phyloP scores from a whole-genome alignment of 2,329 filamentous ascomycete species.

The Balansia obtecta region DNA sequence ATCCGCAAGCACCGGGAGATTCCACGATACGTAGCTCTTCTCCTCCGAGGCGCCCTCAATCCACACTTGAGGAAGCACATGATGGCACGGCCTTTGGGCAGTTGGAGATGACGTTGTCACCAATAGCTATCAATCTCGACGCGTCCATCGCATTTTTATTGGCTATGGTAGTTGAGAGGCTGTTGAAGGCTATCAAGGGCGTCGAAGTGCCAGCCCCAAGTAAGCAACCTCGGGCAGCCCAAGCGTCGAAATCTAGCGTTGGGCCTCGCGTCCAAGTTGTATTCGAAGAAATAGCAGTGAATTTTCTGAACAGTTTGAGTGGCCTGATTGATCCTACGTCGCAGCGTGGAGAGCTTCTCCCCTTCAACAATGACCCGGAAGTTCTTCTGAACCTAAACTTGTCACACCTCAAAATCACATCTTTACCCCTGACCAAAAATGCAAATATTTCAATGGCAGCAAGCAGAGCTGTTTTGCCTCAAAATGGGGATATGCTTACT shows the following conservation, averaged over 20 bases:
- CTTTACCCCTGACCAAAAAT: not conserved
- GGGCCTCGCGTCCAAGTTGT: constrained; percentile 30
- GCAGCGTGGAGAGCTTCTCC: constrained; percentile 28
- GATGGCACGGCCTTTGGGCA: not conserved
- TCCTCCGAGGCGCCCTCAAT: not conserved
- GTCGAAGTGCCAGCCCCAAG: constrained; percentile 9
- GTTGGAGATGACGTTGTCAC: constrained; percentile 39
- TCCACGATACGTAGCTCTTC: constrained; percentile 34
- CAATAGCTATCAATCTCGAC: constrained; percentile 41
- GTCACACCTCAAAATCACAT: constrained; percentile 26
- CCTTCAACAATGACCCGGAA: constrained; percentile 31
- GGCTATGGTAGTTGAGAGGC: constrained; percentile 35
- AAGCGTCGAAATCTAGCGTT: constrained; percentile 7
- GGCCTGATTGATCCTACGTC: constrained; percentile 39
- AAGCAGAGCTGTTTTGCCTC: constrained; percentile 1
- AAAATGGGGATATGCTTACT: constrained; percentile 16
- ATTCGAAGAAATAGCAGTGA: constrained; percentile 37
- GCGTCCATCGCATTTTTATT: constrained; percentile 43
- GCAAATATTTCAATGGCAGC: constrained; percentile 1
- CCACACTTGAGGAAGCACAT: not conserved
- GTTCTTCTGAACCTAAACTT: constrained; percentile 40
- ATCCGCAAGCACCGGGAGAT: constrained; percentile 46
- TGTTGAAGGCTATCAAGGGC: constrained; percentile 33
- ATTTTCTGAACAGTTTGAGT: constrained; percentile 41
- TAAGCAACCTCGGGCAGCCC: constrained; percentile 8